phyloP scores from a whole-genome alignment of 176 grass and related monocot genomes.

The Avena eriantha region DNA sequence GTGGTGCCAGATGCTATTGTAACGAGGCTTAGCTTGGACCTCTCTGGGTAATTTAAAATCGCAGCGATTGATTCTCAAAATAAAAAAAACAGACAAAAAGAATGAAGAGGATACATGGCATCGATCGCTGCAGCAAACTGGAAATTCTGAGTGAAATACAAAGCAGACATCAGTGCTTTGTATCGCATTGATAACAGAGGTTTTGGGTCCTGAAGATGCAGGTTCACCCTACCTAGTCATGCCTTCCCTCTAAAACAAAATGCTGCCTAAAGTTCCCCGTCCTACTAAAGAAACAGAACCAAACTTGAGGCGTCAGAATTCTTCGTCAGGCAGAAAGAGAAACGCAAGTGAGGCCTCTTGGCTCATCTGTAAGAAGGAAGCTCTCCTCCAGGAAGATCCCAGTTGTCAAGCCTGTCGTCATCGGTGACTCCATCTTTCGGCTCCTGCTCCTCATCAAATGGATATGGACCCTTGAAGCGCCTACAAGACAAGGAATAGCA shows the following conservation, averaged over 20 bases:
- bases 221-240: not conserved
- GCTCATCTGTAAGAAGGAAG: conserved; percentile 50
- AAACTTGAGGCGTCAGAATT: not conserved
- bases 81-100: no score
- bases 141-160: not conserved
- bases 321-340: not conserved
- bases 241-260: not conserved
- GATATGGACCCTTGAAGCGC: conserved; percentile 51
- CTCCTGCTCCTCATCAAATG: conserved; percentile 27
- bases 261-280: not conserved
- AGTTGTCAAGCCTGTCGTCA: conserved; percentile 49
- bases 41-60: no score
- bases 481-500: not conserved
- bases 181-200: not conserved
- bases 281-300: not conserved
- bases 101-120: not conserved
- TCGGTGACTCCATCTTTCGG: not conserved
- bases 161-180: not conserved
- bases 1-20: no score
- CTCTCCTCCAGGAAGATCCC: conserved; percentile 54
- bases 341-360: not conserved
- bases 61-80: no score
- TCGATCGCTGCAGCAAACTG: not conserved
- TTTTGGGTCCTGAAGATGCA: conserved; percentile 7
- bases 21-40: no score